Evolutionary conservation across 2,329 filamentous ascomycete species (phyloP).

Genomic region (Phialemoniopsis sp.): DNA sequence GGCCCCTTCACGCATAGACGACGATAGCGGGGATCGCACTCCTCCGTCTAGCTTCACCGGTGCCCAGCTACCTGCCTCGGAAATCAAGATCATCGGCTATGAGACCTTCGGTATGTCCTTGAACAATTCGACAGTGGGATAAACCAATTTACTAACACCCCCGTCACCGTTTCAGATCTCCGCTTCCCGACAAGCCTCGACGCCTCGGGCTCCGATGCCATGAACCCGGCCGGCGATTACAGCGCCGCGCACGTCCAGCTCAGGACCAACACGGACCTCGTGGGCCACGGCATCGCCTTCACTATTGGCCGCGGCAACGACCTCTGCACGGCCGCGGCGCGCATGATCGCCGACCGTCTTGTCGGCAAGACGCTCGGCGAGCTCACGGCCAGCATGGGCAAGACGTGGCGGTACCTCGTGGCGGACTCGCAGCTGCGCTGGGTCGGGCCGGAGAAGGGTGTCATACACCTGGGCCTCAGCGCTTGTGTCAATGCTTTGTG

Average conservation of each 20-base stretch:
- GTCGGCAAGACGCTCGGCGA: too few species aligned
- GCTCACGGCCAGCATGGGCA: slow-evolving; percentile 75
- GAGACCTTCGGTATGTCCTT: too few species aligned
- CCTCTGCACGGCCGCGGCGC: slow-evolving; percentile 77
- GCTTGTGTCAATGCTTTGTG: slow-evolving; percentile 88
- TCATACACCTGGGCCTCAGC: slow-evolving; percentile 86
- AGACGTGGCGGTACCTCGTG: slow-evolving; percentile 89
- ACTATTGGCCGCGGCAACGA: slow-evolving; percentile 89
- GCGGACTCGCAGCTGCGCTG: slow-evolving; percentile 86
- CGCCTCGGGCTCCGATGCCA: slow-evolving; percentile 94
- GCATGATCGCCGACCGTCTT: too few species aligned
- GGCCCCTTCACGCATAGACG: too few species aligned
- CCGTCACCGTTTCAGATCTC: too few species aligned
- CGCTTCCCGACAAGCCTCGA: slow-evolving; percentile 85
- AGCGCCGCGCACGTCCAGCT: slow-evolving; percentile 92
- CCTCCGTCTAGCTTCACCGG: too few species aligned
- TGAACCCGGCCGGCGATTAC: slow-evolving; percentile 93
- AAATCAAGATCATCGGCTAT: too few species aligned
- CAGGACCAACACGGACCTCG: slow-evolving; percentile 67
- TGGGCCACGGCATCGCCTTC: slow-evolving; percentile 82
- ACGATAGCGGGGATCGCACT: too few species aligned
- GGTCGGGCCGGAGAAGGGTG: slow-evolving; percentile 92
- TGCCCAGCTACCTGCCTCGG: too few species aligned
- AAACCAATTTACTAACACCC: too few species aligned
- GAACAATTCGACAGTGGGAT: too few species aligned